Conservation (phyloP, 768 basidiomycete species). For the Suillus sp. region DNA sequence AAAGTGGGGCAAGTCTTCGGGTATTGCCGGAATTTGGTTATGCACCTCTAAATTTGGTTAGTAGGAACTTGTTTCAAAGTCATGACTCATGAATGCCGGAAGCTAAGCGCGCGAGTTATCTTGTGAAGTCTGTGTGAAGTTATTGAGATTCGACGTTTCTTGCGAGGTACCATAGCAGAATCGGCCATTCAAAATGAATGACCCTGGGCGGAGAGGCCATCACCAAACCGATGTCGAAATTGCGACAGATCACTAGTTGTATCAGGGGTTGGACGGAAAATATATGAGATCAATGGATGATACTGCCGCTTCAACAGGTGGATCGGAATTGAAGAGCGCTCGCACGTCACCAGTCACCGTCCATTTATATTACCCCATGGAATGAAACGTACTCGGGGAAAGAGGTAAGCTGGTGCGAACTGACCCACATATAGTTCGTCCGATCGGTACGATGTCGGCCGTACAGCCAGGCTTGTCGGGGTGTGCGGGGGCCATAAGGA, state of each 20-base stretch:
- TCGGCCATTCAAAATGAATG: background rate
- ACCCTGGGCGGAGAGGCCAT: background rate
- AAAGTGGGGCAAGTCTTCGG: background rate
- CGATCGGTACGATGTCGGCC: background rate
- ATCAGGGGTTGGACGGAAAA: background rate
- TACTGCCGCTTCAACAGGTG: conserved; percentile 1
- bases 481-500: background rate
- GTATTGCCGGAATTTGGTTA: background rate
- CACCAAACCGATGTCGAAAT: background rate
- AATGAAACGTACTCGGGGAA: conserved; percentile 16
- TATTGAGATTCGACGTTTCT: background rate
- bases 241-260: background rate
- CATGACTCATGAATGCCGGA: background rate
- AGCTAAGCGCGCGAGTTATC: background rate
- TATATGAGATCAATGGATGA: background rate
- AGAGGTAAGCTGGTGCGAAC: conserved; percentile 12
- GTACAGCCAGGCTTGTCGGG: too few species aligned
- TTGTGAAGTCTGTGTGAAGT: too few species aligned
- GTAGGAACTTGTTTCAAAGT: background rate
- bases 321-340: conserved; percentile 36
- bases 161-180: background rate
- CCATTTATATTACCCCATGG: background rate
- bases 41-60: background rate
- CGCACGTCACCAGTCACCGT: conserved; percentile 28
- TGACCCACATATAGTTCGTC: background rate